Conservation (phyloP, 768 basidiomycete genomes). For the Mycena vitilis region DNA sequence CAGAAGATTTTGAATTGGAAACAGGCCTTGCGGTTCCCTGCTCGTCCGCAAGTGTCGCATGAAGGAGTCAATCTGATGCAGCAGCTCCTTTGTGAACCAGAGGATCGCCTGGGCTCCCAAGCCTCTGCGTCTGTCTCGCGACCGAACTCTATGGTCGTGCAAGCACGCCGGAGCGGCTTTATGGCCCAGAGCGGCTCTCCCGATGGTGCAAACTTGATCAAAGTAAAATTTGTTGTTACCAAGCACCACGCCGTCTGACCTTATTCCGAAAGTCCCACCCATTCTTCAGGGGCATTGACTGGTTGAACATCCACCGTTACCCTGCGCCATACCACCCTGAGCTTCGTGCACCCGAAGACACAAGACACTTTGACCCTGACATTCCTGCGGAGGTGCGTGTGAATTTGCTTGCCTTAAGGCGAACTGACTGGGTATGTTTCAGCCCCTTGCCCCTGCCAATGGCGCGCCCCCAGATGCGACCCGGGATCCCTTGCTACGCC, state of each 20-base stretch:
- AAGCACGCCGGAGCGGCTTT: conserved; percentile 82
- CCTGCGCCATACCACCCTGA: conserved; percentile 92
- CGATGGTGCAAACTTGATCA: conserved; percentile 93
- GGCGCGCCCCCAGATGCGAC: conserved; percentile 87
- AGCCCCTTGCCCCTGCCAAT: conserved; percentile 92
- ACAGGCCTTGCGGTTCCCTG: conserved; percentile 87
- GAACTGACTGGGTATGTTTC: conserved; percentile 50
- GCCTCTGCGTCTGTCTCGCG: conserved; percentile 73
- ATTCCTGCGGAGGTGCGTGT: conserved; percentile 87
- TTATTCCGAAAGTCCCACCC: conserved; percentile 72
- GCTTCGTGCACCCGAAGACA: conserved; percentile 85
- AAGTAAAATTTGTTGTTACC: conserved; percentile 58
- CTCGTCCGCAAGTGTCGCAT: conserved; percentile 83
- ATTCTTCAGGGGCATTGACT: conserved; percentile 94
- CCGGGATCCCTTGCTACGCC: conserved; percentile 87
- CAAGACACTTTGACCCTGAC: conserved; percentile 94
- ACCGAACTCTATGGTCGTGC: conserved; percentile 81
- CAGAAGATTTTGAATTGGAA: conserved; percentile 99
- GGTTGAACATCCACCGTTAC: conserved; percentile 85
- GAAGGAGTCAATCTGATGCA: conserved; percentile 91
- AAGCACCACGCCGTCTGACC: conserved; percentile 7
- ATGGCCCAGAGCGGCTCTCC: conserved; percentile 58
- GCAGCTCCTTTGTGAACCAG: conserved; percentile 92
- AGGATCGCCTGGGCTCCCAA: conserved; percentile 91
- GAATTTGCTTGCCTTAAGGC: conserved; percentile 44